phyloP scores from a whole-genome alignment of 2,329 filamentous ascomycete species.

The Epichloe aotearoae region DNA sequence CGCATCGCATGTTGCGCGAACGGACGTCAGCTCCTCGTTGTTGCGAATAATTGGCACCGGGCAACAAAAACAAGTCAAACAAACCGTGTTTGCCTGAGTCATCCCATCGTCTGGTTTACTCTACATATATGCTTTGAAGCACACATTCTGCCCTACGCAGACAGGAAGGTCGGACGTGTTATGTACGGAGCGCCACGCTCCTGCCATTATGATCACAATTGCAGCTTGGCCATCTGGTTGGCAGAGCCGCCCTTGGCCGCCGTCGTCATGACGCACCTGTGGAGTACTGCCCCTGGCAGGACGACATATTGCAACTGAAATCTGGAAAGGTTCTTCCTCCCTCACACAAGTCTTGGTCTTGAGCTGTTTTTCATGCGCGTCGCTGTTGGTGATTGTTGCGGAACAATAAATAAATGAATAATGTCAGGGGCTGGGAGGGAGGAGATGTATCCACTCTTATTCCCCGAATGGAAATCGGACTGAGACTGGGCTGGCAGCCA shows the following conservation, averaged over 20 bases:
- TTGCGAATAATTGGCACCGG: background rate
- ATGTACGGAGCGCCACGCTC: too few species aligned
- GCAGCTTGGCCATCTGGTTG: background rate
- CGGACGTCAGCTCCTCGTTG: background rate
- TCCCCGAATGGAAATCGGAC: conserved; percentile 3
- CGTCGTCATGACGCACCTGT: too few species aligned
- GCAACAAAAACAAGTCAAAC: background rate
- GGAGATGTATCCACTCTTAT: background rate
- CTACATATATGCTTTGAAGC: too few species aligned
- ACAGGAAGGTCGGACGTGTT: background rate
- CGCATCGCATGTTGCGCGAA: too few species aligned
- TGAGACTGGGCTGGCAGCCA: conserved; percentile 2
- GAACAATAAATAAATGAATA: background rate
- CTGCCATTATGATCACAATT: background rate
- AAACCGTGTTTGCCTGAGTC: background rate
- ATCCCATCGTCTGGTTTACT: background rate
- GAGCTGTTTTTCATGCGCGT: too few species aligned
- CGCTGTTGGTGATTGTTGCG: too few species aligned
- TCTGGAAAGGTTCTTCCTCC: too few species aligned
- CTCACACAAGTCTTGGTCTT: too few species aligned
- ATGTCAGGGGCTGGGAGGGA: background rate
- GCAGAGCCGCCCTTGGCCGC: background rate
- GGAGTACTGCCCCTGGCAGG: background rate
- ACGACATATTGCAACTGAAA: too few species aligned
- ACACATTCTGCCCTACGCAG: background rate